Evolutionary conservation across 305 asterid genomes (phyloP).

Genomic region (Rubia balearica): DNA sequence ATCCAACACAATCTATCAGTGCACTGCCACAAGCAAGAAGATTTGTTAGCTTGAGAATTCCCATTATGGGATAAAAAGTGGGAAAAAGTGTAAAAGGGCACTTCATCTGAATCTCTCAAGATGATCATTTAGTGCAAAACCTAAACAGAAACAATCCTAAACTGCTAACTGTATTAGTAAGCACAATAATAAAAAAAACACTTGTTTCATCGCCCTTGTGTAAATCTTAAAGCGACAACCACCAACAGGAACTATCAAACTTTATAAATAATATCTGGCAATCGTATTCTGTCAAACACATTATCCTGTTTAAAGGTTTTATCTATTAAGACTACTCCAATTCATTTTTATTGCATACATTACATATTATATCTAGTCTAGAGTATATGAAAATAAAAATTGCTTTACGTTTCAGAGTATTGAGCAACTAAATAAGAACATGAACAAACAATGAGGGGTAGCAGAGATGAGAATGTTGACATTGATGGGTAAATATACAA

Average conservation of each 20-base stretch:
- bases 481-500: too few species aligned
- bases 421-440: not conserved
- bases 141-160: not conserved
- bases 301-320: not conserved
- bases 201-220: not conserved
- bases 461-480: not conserved
- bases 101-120: not conserved
- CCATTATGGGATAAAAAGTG: not conserved
- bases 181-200: not conserved
- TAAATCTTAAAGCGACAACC: not conserved
- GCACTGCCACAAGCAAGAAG: slow-evolving; percentile 34
- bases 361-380: not conserved
- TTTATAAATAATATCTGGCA: not conserved
- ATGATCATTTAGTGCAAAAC: not conserved
- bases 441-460: not conserved
- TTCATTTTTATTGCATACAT: too few species aligned
- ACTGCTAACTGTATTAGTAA: not conserved
- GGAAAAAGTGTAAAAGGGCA: not conserved
- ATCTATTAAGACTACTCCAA: not conserved
- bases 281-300: not conserved
- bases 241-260: not conserved
- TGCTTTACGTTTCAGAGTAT: not conserved
- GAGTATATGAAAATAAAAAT: not conserved
- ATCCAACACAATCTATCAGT: slow-evolving; percentile 83
- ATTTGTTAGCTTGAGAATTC: slow-evolving; percentile 3